Evolutionary conservation across 2,329 filamentous ascomycete species (phyloP), one percentile per base, ranked within the genome.

Genomic region (Cercospora nicotianae): DNA sequence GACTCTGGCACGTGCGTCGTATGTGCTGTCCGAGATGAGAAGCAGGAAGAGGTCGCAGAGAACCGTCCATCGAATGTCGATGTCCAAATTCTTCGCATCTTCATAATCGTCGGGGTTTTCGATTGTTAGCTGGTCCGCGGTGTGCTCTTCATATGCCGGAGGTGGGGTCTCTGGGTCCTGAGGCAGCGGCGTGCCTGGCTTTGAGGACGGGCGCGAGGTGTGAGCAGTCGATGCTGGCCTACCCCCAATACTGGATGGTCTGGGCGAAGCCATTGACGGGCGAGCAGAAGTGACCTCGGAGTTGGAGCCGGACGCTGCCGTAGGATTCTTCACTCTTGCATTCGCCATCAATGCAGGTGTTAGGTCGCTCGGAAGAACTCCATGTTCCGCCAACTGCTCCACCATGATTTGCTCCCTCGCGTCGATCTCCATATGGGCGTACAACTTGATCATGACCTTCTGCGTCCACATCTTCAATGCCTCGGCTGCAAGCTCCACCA

Each of bases 361-460:
- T 67, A 99, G 83, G 78, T 99, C 95, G 55, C 84, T 83, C 0
- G 95, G 90, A 69, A 93, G 85, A 6, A 99, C 93, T 4, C 94
- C 95, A 80, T 99, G 95, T 67, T 95, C 91, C 12, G 92, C 90
- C 67, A 99, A 84, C 80, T 99, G 95, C 81, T 99, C 95, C 73
- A 99, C 97, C 95, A 99, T 99, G 79, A 99, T 85, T 82, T 99
- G 95, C 80, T 99, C 95, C 13, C 87, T 90, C 23, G 90, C 84
- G 76, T 90, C 93, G 75, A 99, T 96, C 68, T 99, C 95, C 95
- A 99, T 99, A 80, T 99, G 95, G 12, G 88, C 84, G 79, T 98
- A 99, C 12, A 99, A 79, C 26, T 94, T 89, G 68, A 97, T 89
- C 94, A 99, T 99, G 86, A 97, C 96, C 82, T 96, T 96, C 79